phyloP scores from a whole-genome alignment of 1,139 yeast genomes.

The Zygosaccharomyces sapae region DNA sequence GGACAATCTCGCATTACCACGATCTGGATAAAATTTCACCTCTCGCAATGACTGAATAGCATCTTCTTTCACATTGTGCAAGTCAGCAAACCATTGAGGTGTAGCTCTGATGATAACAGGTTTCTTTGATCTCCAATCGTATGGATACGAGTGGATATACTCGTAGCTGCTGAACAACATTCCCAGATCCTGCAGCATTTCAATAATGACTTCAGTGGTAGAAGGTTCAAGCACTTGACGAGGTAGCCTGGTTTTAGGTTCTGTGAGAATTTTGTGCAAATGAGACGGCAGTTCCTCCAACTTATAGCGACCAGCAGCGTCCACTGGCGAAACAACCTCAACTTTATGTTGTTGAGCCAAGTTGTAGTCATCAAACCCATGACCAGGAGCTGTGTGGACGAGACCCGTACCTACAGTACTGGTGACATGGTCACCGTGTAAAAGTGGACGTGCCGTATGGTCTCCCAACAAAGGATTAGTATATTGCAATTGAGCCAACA shows the following conservation, averaged over 20 bases:
- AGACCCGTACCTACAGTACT: constrained; percentile 85
- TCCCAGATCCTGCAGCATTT: constrained; percentile 41
- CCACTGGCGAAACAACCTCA: constrained; percentile 70
- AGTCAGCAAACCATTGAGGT: constrained; percentile 95
- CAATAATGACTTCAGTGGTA: constrained; percentile 50
- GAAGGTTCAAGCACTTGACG: constrained; percentile 54
- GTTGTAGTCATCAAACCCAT: constrained; percentile 89
- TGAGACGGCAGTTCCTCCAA: constrained; percentile 23
- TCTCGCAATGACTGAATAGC: constrained; percentile 57
- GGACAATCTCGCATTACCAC: constrained; percentile 64
- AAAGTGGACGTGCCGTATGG: constrained; percentile 47
- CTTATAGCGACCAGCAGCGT: constrained; percentile 61
- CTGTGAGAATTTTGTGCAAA: constrained; percentile 35
- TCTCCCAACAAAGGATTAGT: constrained; percentile 51
- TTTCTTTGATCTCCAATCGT: constrained; percentile 93
- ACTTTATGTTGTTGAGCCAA: constrained; percentile 59
- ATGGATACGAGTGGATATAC: constrained; percentile 83
- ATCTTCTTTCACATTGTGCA: constrained; percentile 60
- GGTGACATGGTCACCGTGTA: constrained; percentile 81
- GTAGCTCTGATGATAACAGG: constrained; percentile 95
- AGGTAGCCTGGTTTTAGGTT: constrained; percentile 47
- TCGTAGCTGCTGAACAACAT: constrained; percentile 50
- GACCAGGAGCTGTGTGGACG: constrained; percentile 97
- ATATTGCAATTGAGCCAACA: constrained; percentile 47
- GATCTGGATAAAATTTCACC: constrained; percentile 68